phyloP scores from a whole-genome alignment of 352 stramenopile species.

The Phytopythium kandeliae region DNA sequence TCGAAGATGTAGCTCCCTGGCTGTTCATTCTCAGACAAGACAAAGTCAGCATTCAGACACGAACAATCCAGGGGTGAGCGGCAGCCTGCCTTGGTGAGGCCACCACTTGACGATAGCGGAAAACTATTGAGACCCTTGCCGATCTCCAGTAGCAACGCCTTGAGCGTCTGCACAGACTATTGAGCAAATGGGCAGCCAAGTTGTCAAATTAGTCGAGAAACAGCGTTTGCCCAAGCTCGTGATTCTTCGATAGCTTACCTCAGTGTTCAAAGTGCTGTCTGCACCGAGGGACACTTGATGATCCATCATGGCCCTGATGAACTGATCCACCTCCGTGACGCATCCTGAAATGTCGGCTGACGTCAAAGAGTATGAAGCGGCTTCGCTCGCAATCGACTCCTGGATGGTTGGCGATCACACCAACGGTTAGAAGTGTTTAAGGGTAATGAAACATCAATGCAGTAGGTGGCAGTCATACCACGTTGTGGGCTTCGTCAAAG shows the following conservation, averaged over 20 bases:
- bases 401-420: slow-evolving; percentile 8
- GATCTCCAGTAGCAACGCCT: slow-evolving; percentile 80
- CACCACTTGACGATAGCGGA: slow-evolving; percentile 57
- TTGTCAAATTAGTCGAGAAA: neutral
- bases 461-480: slow-evolving; percentile 74
- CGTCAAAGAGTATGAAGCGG: slow-evolving; percentile 95
- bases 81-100: slow-evolving; percentile 72
- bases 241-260: slow-evolving; percentile 23
- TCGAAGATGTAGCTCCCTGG: slow-evolving; percentile 88
- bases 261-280: slow-evolving; percentile 47
- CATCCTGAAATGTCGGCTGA: slow-evolving; percentile 92
- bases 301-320: slow-evolving; percentile 59
- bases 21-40: slow-evolving; percentile 14
- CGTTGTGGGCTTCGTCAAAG: slow-evolving; percentile 99
- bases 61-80: neutral
- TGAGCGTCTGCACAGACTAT: slow-evolving; percentile 75
- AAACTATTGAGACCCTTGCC: slow-evolving; percentile 79
- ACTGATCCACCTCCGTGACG: slow-evolving; percentile 91
- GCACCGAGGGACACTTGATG: slow-evolving; percentile 45
- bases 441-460: neutral
- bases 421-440: neutral
- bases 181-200: slow-evolving; percentile 1
- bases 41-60: slow-evolving; percentile 5
- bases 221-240: neutral
- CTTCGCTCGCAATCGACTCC: slow-evolving; percentile 91